Conservation (phyloP, 2,329 filamentous ascomycete genomes). For the Aschersonia sp. region DNA sequence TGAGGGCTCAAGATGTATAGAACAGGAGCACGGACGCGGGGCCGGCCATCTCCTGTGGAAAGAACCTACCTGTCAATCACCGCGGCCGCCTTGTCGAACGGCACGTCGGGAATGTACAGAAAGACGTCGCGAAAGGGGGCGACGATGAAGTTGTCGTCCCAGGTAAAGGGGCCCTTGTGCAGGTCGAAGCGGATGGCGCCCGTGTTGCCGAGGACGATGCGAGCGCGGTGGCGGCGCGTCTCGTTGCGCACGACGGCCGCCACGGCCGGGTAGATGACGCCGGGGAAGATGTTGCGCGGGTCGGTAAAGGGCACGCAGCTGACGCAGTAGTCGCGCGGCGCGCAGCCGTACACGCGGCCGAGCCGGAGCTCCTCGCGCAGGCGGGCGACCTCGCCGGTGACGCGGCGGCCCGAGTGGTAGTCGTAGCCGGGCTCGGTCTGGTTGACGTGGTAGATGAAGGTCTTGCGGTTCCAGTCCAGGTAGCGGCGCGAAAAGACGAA, state of each 20-base stretch:
- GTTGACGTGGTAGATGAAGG: constrained; percentile 48
- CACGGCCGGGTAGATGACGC: constrained; percentile 33
- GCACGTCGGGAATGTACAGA: constrained; percentile 36
- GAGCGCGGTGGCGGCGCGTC: constrained; percentile 30
- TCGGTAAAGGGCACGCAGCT: constrained; percentile 37
- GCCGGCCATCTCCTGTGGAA: no score
- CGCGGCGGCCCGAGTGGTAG: constrained; percentile 26
- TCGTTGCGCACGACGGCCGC: constrained; percentile 36
- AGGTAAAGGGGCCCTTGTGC: constrained; percentile 47
- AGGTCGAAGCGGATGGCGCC: constrained; percentile 48
- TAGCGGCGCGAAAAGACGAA: constrained; percentile 43
- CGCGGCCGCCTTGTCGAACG: constrained; percentile 25
- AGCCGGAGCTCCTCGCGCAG: constrained; percentile 39
- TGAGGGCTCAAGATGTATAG: background rate
- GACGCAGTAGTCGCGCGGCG: constrained; percentile 43
- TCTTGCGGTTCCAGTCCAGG: constrained; percentile 54
- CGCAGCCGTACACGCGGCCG: constrained; percentile 42
- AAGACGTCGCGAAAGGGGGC: constrained; percentile 40
- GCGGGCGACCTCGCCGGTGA: constrained; percentile 34
- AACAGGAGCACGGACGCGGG: no score
- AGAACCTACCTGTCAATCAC: constrained; percentile 13
- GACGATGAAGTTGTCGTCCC: constrained; percentile 36
- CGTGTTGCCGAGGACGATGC: constrained; percentile 46
- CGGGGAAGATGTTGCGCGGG: constrained; percentile 37
- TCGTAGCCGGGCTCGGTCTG: constrained; percentile 35